phyloP scores from a whole-genome alignment of 805 yeast genomes.

The Saccharomycopsis javanensis region DNA sequence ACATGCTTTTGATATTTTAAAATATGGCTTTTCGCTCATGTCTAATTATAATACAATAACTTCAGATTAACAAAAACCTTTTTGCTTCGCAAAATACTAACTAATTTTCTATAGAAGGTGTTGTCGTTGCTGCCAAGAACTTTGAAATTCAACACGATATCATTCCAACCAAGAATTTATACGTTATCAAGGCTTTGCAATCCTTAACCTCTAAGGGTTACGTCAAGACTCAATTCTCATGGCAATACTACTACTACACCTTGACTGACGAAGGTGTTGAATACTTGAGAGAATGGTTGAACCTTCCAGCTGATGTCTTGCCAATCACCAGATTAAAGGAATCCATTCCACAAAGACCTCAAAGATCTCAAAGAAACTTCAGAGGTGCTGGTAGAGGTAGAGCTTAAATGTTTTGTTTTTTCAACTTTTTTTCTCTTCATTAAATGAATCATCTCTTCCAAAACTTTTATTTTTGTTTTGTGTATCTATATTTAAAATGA shows the following conservation, averaged over 20 bases:
- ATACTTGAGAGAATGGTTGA: slow-evolving; percentile 94
- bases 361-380: slow-evolving; percentile 51
- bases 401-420: slow-evolving; percentile 25
- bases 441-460: neutral
- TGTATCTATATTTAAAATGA: neutral
- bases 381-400: slow-evolving; percentile 42
- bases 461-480: neutral
- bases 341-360: slow-evolving; percentile 72
- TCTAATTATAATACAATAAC: too few species aligned
- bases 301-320: slow-evolving; percentile 97
- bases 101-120: slow-evolving; percentile 69
- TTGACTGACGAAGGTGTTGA: slow-evolving; percentile 99
- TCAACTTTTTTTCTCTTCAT: neutral
- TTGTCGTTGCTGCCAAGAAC: slow-evolving; percentile 98
- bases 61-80: too few species aligned
- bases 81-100: slow-evolving; percentile 21
- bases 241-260: slow-evolving; percentile 99
- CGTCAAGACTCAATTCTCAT: slow-evolving; percentile 99
- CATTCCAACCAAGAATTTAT: slow-evolving; percentile 96
- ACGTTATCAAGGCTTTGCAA: slow-evolving; percentile 97
- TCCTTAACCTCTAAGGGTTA: slow-evolving; percentile 97
- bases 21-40: too few species aligned
- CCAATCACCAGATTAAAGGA: slow-evolving; percentile 97
- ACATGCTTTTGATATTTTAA: too few species aligned
- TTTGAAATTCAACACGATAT: slow-evolving; percentile 97